Base-by-base conservation (phyloP, 345 rosid species). In the Brassica incana region DNA sequence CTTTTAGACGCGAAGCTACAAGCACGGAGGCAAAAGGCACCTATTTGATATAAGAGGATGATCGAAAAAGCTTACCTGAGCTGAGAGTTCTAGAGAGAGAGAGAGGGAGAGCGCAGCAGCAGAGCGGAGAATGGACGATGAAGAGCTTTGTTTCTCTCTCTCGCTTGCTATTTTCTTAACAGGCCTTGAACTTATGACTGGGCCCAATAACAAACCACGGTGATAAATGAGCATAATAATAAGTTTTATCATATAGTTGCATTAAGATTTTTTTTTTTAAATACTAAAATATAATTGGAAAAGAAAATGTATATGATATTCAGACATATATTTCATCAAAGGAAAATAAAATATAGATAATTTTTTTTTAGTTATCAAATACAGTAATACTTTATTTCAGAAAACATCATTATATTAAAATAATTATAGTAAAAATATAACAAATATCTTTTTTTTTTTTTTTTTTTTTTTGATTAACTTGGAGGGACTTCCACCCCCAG, bases 31-130 rank as follows among this genome's bases (percentile, higher is more conserved):
- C 10, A 43, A 62, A 69, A 23, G 61, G 61, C 11, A 69, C 15
- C 15, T n/a, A 14, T 50, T 33, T 25, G 80, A 78, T 65, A 50
- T 14, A 59, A n/a, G 68, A 30, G 8, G 25, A 11, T 27, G 14
- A 15, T 65, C 27, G 72, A 71, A 38, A 62, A 72, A 78, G 50
- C 67, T 78, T 65, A 78, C 81, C 77, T 72, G 67, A 71, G 72
- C 77, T 72, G 67, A 71, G 72, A 56, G 67, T 65, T 54, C n/a
- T 58, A 52, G 64, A 50, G 48, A 29, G 58, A 14, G 8, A 18
- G n/a, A 52, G 56, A 50, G 48, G 35, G 50, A 65, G 3, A 7
- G 14, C 78, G 11, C 59, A 2, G 73, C 23, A 18, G 48, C 6
- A 77, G 18, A 45, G 15, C 0, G 69, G 4, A 2, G 10, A 14